Base-by-base conservation (phyloP, 805 yeast genomes). In the Pichia cabralensis region DNA sequence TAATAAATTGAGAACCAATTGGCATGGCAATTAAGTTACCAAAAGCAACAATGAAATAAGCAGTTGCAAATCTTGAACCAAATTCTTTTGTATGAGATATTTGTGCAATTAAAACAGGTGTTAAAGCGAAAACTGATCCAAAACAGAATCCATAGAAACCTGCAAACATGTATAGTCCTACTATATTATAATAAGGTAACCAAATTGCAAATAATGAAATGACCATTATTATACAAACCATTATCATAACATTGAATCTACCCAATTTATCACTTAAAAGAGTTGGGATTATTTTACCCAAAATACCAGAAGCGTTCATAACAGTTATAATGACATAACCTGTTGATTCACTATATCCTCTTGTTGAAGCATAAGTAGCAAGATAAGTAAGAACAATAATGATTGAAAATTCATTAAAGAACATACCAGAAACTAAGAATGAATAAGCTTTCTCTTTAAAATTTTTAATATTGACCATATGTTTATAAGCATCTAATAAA, bases 51-150 rank as follows among this genome's bases (percentile, higher is more conserved):
- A 74, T 50, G 36, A 73, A 73, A 51, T 75, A 78, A 44, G 75
- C 65, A n/a, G 83, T 68, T 0, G 86, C 86, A 46, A 71, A 80
- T 15, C 80, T 57, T 40, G 71, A 73, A 19, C 88, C 88, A 50
- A 79, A 80, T 34, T 73, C 69, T 38, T 65, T 61, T 1, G 75
- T 72, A 7, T 66, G 66, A 12, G 77, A 69, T 11, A 79, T 70
- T 36, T 69, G 69, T 0, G 78, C 67, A 28, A 76, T 62, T 32
- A 82, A 71, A 8, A 72, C 79, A 0, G 85, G 82, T 0, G 77
- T 68, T 38, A 79, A 51, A 1, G 81, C 66, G 30, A 77, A 61
- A 5, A 76, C 70, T 17, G 79, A 67, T 5, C 80, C 69, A 23
- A 71, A 64, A 36, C 68, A 66, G 41, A 75, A 68, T 0, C 84